Evolutionary conservation across 2,329 filamentous ascomycete species (phyloP).

Genomic region (Fusarium chlamydosporum): DNA sequence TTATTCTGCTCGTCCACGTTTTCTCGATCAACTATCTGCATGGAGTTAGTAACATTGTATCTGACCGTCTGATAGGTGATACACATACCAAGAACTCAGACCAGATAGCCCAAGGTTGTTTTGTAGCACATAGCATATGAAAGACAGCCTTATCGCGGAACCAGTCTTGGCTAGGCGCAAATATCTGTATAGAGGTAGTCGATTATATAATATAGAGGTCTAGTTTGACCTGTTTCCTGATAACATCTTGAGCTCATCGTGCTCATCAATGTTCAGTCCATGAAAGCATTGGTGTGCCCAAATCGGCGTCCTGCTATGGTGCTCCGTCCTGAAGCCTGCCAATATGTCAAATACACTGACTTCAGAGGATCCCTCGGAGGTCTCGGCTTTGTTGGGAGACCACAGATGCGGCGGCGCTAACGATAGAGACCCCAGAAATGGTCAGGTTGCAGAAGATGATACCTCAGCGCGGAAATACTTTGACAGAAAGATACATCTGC

Average conservation of each 20-base stretch:
- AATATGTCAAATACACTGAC: slow-evolving; percentile 31
- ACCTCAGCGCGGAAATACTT: slow-evolving; percentile 15
- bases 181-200: neutral
- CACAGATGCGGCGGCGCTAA: neutral
- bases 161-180: neutral
- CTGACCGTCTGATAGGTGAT: neutral
- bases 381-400: slow-evolving; percentile 50
- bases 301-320: neutral
- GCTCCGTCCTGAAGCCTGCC: neutral
- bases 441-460: slow-evolving; percentile 3
- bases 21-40: neutral
- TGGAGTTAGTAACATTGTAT: neutral
- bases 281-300: neutral
- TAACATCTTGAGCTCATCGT: too few relatives aligned
- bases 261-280: too few relatives aligned
- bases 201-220: neutral
- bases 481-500: slow-evolving; percentile 57
- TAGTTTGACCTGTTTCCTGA: too few relatives aligned
- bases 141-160: neutral
- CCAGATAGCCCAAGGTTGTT: neutral
- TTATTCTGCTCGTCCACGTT: neutral
- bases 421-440: slow-evolving; percentile 39
- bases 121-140: neutral
- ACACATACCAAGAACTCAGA: neutral
- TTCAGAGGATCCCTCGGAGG: slow-evolving; percentile 39